These are phyloP conservation scores for Castanospermum australe DNA, from an alignment of 306 rosid genomes.

Conservation along the genomic window DNA sequence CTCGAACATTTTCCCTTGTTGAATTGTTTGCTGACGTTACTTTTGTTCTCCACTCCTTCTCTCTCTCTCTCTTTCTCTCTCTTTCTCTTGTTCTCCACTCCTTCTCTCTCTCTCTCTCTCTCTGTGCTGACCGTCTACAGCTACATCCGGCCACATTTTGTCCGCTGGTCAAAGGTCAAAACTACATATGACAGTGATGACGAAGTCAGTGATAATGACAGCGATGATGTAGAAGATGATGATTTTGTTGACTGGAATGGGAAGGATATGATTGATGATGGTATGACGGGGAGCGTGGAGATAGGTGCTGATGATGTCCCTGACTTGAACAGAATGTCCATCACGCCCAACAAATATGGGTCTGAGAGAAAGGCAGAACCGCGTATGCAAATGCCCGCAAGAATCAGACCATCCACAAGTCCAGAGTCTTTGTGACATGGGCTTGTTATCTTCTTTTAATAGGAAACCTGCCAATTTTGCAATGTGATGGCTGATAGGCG, in stretches of 20 bases:
- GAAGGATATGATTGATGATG: too few species aligned
- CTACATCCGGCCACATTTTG: conserved; percentile 58
- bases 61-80: too few species aligned
- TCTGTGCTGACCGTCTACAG: conserved; percentile 35
- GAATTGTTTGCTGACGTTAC: conserved; percentile 13
- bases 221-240: conserved; percentile 31
- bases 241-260: conserved; percentile 31
- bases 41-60: not conserved
- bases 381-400: conserved; percentile 44
- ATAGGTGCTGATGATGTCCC: conserved; percentile 33
- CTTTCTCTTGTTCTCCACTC: too few species aligned
- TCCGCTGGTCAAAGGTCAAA: conserved; percentile 80
- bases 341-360: conserved; percentile 44
- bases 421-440: conserved; percentile 46
- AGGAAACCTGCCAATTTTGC: not conserved
- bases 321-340: conserved; percentile 51
- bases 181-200: conserved; percentile 48
- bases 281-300: conserved; percentile 26
- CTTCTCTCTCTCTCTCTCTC: too few species aligned
- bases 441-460: not conserved
- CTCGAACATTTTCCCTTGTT: not conserved
- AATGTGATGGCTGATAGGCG: not conserved
- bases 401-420: conserved; percentile 55
- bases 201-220: conserved; percentile 53
- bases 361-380: conserved; percentile 11